phyloP scores from a whole-genome alignment of 2,329 filamentous ascomycete species.

The Lasiodiplodia sp. region DNA sequence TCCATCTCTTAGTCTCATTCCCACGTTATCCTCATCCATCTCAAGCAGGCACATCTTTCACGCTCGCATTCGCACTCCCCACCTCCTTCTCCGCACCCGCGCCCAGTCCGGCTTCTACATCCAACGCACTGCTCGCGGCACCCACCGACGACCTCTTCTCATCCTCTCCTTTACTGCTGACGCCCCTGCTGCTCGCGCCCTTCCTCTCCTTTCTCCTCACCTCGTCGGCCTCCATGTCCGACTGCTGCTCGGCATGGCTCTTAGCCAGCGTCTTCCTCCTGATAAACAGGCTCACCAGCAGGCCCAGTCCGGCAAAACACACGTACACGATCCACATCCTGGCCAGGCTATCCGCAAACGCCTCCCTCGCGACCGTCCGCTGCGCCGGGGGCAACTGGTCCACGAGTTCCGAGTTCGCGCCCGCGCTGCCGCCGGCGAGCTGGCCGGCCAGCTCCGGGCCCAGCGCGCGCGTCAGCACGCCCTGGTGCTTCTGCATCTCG shows the following conservation, averaged over 20 bases:
- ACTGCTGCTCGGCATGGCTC: slow-evolving; percentile 58
- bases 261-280: slow-evolving; percentile 51
- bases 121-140: background rate
- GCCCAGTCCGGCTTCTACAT: background rate
- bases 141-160: background rate
- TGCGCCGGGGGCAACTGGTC: slow-evolving; percentile 58
- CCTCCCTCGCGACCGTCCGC: slow-evolving; percentile 50
- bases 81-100: background rate
- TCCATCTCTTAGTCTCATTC: too few species aligned
- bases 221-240: slow-evolving; percentile 53
- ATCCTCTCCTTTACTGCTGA: background rate
- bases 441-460: slow-evolving; percentile 58
- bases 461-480: slow-evolving; percentile 58
- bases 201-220: slow-evolving; percentile 34
- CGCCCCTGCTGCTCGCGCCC: background rate
- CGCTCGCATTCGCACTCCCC: slow-evolving; percentile 7
- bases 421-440: slow-evolving; percentile 67
- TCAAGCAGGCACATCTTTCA: background rate
- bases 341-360: slow-evolving; percentile 53
- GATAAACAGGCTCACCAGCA: slow-evolving; percentile 51
- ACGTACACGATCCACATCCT: slow-evolving; percentile 61
- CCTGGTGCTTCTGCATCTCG: slow-evolving; percentile 66
- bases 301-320: slow-evolving; percentile 48
- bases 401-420: slow-evolving; percentile 67
- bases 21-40: background rate